Evolutionary conservation across 1,284 basidiomycete genomes (phyloP), one percentile per base, ranked within the genome.

Genomic region (Filobasidium uniguttulatum): DNA sequence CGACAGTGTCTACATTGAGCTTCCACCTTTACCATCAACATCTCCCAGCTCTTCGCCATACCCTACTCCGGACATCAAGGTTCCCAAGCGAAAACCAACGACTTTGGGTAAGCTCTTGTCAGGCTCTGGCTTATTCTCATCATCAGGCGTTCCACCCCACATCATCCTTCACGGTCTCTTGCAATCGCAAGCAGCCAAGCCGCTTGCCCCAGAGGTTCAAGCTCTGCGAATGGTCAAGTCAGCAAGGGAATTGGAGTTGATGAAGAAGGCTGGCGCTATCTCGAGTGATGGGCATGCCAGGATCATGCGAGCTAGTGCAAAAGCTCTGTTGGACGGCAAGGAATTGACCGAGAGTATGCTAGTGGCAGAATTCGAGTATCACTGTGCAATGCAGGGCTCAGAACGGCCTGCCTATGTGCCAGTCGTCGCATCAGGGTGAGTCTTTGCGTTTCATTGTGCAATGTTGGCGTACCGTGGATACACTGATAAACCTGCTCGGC

Each of bases 351-450:
- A 96, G 65, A 74, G 78, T 36, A 73, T 77, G 23, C 69, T 93
- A 3, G 85, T 81, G 0, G 83, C 88, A 8, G 83, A 88, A 62
- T 94, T 96, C 61, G 84, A 91, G 66, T 93, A 91, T 61, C 57
- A 82, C 0, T 90, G 86, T 62, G 75, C 79, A 4, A 70, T 85
- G 40, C 70, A 72, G n/a, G 89, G 89, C 14, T 76, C 85, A 19
- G 81, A 87, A 63, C 75, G 90, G 36, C 78, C 80, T 40, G 90
- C 90, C 10, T 96, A 96, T 62, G 89, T 96, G 0, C 91, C 91
- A 15, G 90, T 96, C 3, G 85, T 93, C 29, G 90, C 88, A 5
- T 88, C 85, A 2, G 90, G 90, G 83, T 85, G 63, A 59, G 77
- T 62, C 25, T 14, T 6, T 4, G 1, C 19, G n/a, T 7, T 12